Evolutionary conservation across 129 eudicot species (phyloP).

Genomic region (Mikania micrantha): DNA sequence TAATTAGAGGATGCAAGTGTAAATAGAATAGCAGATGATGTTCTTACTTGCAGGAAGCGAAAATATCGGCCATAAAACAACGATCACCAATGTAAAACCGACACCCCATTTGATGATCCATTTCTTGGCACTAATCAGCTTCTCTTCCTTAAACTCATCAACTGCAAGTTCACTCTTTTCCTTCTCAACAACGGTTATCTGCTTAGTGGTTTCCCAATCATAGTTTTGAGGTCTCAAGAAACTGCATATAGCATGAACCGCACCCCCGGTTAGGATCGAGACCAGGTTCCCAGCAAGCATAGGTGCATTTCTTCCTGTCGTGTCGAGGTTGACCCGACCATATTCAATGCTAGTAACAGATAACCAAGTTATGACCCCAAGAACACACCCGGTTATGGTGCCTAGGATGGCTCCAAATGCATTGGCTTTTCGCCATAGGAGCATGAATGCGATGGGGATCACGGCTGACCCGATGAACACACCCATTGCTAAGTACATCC

Average conservation of each 20-base stretch:
- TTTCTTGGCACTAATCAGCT: conserved; percentile 51
- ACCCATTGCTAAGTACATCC: conserved; percentile 99
- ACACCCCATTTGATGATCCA: conserved; percentile 98
- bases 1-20: neutral
- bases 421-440: conserved; percentile 87
- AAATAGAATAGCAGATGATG: no score
- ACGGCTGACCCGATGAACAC: conserved; percentile 96
- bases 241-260: conserved; percentile 71
- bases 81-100: conserved; percentile 74
- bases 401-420: conserved; percentile 83
- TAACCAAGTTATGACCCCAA: conserved; percentile 75
- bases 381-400: conserved; percentile 52
- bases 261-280: conserved; percentile 79
- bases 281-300: conserved; percentile 97
- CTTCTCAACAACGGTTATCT: conserved; percentile 82
- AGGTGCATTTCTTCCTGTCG: conserved; percentile 96
- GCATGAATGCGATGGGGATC: conserved; percentile 91
- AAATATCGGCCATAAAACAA: conserved; percentile 72
- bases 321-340: conserved; percentile 77
- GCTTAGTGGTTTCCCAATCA: conserved; percentile 87
- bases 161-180: conserved; percentile 56
- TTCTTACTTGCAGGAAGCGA: conserved; percentile 88
- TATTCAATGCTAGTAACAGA: conserved; percentile 70
- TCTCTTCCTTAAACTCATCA: conserved; percentile 79
- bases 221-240: conserved; percentile 72